Evolutionary conservation across 2,329 filamentous ascomycete species (phyloP), one percentile per base, ranked within the genome.

Genomic region (Aureobasidium namibiae): DNA sequence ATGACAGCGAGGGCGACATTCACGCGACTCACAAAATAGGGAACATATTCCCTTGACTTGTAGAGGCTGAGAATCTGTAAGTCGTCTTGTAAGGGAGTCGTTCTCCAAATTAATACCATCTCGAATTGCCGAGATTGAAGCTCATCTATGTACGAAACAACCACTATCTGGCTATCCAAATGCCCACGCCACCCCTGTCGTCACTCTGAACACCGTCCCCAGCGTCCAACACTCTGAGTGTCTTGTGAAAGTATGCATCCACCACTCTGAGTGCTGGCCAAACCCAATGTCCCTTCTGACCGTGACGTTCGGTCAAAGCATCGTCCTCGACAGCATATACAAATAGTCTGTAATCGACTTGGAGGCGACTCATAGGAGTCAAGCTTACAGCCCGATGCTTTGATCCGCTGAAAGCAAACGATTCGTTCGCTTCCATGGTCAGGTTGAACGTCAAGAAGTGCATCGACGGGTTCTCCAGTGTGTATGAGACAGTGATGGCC

Each of bases 401-500:
- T 1, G 89, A 79, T 0, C 94, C 94, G 8, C 89, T 91, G 72
- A 99, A 97, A 0, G 91, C 92, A 73, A 97, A 97, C 56, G 90
- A 83, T 64, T 95, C 90, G 69, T 85, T 92, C 2, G 91, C 88
- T 66, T 99, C 92, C 91, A 99, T 95, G 26, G 80, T 85, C 50
- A 97, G 73, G 31, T 89, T 91, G 74, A 99, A 99, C 0, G 92
- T 96, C 52, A 99, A 82, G 73, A 96, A 95, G 72, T 99, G 94
- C 70, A 86, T 88, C 0, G 92, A 96, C 0, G 92, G 89, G 70
- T 99, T 99, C 74, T 99, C 94, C 60, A 99, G 84, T 3, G 85
- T 90, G 69, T 88, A 88, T 1, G 59, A 61, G 50, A 82, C 73
- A 38, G 39, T 53, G 23, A 57, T 36, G 7, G 50, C 44, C 29